Percentiles rank a stretch among this genome's conserved stretches.
These are phyloP conservation scores for Lactuca sativa DNA, from an alignment of 129 eudicot genomes.

Conservation along the genomic window DNA sequence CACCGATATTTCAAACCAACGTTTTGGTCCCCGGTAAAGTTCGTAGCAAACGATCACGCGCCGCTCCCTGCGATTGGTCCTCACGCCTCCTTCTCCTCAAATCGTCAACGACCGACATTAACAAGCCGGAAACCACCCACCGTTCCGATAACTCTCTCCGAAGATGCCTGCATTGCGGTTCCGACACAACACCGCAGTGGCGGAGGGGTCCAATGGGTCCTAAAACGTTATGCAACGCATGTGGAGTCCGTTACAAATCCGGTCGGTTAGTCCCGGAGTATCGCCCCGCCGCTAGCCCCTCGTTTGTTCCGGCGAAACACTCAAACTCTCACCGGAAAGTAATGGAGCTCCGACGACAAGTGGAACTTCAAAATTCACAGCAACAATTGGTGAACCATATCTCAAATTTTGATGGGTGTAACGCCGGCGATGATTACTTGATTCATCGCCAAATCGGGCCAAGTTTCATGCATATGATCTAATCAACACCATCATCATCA, in stretches of 20 bases:
- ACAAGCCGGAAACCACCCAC: conserved; percentile 26
- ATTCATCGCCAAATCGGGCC: conserved; percentile 56
- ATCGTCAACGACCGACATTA: conserved; percentile 3
- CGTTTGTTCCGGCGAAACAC: conserved; percentile 75
- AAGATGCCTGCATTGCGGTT: conserved; percentile 84
- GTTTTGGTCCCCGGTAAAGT: conserved; percentile 81
- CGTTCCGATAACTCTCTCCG: conserved; percentile 42
- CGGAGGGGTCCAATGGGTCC: conserved; percentile 97
- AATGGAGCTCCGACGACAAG: conserved; percentile 88
- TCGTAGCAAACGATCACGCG: conserved; percentile 96
- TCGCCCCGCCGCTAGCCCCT: conserved; percentile 94
- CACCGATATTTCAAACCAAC: conserved; percentile 56
- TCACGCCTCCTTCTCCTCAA: conserved; percentile 68
- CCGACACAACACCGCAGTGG: conserved; percentile 99
- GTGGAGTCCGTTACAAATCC: conserved; percentile 95
- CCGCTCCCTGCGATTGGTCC: conserved; percentile 93
- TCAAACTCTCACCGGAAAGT: conserved; percentile 95
- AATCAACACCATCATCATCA: not conserved
- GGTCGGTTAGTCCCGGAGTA: conserved; percentile 95
- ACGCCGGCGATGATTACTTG: conserved; percentile 60
- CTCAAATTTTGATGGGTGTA: conserved; percentile 42
- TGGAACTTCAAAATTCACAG: conserved; percentile 59
- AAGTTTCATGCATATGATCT: conserved; percentile 62
- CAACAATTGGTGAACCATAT: conserved; percentile 48
- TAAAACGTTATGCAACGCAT: conserved; percentile 86